Evolutionary conservation across 345 rosid genomes (phyloP), one percentile per base, ranked within the genome.

Genomic region (Citrus mangshanensis): DNA sequence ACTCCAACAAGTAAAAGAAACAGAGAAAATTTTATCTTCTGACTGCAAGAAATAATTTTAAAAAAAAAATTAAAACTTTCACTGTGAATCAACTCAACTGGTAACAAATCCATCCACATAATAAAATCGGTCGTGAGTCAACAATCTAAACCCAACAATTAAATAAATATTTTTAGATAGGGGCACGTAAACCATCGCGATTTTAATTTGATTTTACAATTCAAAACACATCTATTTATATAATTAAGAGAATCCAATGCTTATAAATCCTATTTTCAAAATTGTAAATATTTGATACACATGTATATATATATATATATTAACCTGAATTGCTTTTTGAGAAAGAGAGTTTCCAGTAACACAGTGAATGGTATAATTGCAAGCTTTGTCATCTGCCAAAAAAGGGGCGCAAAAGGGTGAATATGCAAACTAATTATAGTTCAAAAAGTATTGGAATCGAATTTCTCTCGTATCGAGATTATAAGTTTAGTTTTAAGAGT

Each of bases 311-410:
- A 6, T 4, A 1, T 4, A 7, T 3, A 28, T 42, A 7, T 32
- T 74, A 75, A 96, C 99, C 99, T 96, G 87, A 96, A 96, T 78
- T 92, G 91, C 85, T 94, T 96, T 70, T 94, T 93, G 37, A 94
- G 81, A 87, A 96, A 96, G 72, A 96, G 70, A 38, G 99, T 96
- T 89, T 96, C 99, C 87, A 96, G 77, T 69, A 94, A 74, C 10
- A 96, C 98, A 58, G 99, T 96, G 90, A 96, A 96, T 66, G 99
- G 99, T 70, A 96, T 96, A 77, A 96, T 96, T 70, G 99, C 97
- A 82, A 96, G 94, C 80, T 96, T 96, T 25, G 99, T 96, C 99
- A 96, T 96, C 98, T 94, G 91, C 76, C 67, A 78, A 21, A 22
- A 35, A 40, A 54, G 81, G 16, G 7, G 46, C 16, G 38, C 30